Conservation (phyloP, 768 basidiomycete species). For the Lepiota brunneoincarnata region DNA sequence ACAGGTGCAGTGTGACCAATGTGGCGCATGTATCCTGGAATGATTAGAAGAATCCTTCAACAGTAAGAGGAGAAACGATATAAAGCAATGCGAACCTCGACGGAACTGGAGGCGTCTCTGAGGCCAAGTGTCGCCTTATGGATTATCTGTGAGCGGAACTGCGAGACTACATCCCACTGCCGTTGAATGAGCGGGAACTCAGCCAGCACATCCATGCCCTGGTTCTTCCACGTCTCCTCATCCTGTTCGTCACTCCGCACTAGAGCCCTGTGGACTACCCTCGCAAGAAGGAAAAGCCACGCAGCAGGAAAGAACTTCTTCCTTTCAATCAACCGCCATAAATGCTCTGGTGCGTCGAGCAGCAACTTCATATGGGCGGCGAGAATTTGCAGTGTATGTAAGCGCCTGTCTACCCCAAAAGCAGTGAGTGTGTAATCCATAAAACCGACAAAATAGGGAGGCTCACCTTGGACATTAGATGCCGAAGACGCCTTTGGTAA, state of each 20-base stretch:
- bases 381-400: conserved; percentile 67
- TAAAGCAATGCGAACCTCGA: conserved; percentile 40
- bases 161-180: conserved; percentile 89
- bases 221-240: conserved; percentile 54
- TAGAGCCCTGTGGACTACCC: conserved; percentile 80
- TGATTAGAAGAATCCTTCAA: conserved; percentile 1
- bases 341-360: conserved; percentile 86
- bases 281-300: conserved; percentile 82
- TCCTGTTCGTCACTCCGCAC: conserved; percentile 62
- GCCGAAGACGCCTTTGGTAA: conserved; percentile 36
- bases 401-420: conserved; percentile 52
- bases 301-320: conserved; percentile 80
- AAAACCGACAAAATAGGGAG: background rate
- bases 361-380: conserved; percentile 91
- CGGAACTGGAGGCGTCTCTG: conserved; percentile 52
- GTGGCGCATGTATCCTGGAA: conserved; percentile 71
- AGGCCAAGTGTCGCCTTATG: conserved; percentile 85
- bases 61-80: background rate
- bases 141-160: conserved; percentile 85
- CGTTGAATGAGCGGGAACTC: conserved; percentile 88
- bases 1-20: conserved; percentile 80
- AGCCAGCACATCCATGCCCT: conserved; percentile 63
- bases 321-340: conserved; percentile 84
- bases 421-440: background rate
- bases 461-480: conserved; percentile 43